Base-by-base conservation (phyloP, 2,329 filamentous ascomycete genomes). In the Grosmannia clavigera region DNA sequence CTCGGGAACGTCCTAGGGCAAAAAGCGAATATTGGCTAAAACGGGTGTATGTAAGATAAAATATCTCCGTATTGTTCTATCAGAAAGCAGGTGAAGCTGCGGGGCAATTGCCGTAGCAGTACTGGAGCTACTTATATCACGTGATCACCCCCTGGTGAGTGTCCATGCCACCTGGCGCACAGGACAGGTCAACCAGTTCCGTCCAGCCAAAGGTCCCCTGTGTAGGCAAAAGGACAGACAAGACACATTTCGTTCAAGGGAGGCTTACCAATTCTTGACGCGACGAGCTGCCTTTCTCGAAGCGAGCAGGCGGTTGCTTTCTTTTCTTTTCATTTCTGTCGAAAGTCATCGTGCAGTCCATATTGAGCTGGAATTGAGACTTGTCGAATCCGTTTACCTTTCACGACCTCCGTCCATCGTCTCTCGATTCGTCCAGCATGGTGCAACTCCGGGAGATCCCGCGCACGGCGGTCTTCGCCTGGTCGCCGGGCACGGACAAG, bases 361-460 rank as follows among this genome's bases (percentile, higher is more conserved):
- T 12, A 25, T 40, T 27, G 3, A n/a, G 12, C 35, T 40, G 35
- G 12, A 11, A 40, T 55, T 55, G 31, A 35, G 31, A 27, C 53
- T 2, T 57, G 25, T 31, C 35, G 52, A 9, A 19, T 51, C 55
- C 19, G 14, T 33, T 43, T 29, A 3, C 14, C 25, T 50, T 48
- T 35, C 19, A 25, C n/a, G 10, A 19, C 22, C n/a, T 53, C 27
- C 40, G 14, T 22, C 58, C 1, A 12, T 12, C 14, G 11, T 48
- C n/a, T 46, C n/a, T 43, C 59, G 35, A 29, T 2, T 22, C 19
- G 16, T 19, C 29, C 54, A 59, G 16, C 74, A 99, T 99, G 94
- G 92, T 96, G 75, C 89, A 91, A 77, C 81, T 97, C 75, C 85
- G 92, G 80, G 92, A 97, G 79, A 95, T 99, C 71, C 89, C 91